These are phyloP conservation scores for Trichaptum fuscoviolaceum DNA, from an alignment of 768 basidiomycete species.

Conservation along the genomic window DNA sequence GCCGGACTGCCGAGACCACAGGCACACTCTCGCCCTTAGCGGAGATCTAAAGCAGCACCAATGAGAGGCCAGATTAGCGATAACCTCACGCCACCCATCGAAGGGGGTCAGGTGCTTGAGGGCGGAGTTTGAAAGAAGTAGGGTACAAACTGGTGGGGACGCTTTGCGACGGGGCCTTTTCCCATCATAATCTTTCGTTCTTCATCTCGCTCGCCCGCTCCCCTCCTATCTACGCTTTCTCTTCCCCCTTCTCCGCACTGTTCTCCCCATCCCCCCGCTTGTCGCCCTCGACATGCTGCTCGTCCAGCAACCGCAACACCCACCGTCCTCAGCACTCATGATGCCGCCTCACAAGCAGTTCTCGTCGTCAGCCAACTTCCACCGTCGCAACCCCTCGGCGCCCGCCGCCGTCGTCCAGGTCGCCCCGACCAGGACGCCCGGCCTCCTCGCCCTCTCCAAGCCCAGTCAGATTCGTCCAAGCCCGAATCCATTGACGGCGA, in stretches of 20 bases:
- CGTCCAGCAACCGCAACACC: slow-evolving; percentile 31
- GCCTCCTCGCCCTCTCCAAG: slow-evolving; percentile 66
- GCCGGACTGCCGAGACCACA: background rate
- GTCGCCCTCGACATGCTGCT: slow-evolving; percentile 29
- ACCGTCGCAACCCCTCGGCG: slow-evolving; percentile 66
- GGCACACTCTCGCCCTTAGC: background rate
- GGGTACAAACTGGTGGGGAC: background rate
- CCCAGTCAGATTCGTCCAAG: slow-evolving; percentile 31
- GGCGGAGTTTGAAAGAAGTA: background rate
- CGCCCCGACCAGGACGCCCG: slow-evolving; percentile 69
- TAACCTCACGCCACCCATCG: background rate
- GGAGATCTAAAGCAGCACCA: too few relatives aligned
- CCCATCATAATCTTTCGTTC: background rate
- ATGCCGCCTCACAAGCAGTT: slow-evolving; percentile 12
- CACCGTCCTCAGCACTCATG: slow-evolving; percentile 20
- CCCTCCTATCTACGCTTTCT: slow-evolving; percentile 22
- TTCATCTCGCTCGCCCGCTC: slow-evolving; percentile 12
- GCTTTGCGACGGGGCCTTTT: background rate
- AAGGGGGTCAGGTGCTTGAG: background rate
- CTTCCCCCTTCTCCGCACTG: slow-evolving; percentile 8
- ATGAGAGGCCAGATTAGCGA: too few relatives aligned
- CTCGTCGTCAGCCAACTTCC: slow-evolving; percentile 31
- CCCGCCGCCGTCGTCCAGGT: slow-evolving; percentile 55
- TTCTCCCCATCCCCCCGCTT: slow-evolving; percentile 3
- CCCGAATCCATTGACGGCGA: slow-evolving; percentile 31